Conservation (phyloP, 2,329 filamentous ascomycete genomes). For the Rhynchosporium secalis region DNA sequence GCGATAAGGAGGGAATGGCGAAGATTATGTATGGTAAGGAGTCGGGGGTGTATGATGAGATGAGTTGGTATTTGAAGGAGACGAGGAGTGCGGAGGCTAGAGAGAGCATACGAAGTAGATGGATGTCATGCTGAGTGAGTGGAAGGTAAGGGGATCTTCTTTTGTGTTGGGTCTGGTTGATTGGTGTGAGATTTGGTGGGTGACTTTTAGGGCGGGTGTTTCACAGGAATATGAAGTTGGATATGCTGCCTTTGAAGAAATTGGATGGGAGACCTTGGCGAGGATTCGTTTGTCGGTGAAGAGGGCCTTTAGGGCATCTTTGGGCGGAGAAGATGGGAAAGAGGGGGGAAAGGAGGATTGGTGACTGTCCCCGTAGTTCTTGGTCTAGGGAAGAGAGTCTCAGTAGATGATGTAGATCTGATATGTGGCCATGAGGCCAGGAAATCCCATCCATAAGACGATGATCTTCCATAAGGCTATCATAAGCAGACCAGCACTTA, state of each 20-base stretch:
- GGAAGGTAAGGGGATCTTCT: slow-evolving; percentile 43
- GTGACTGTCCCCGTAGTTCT: slow-evolving; percentile 49
- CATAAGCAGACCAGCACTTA: slow-evolving; percentile 44
- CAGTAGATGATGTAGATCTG: neutral
- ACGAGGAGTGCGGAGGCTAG: slow-evolving; percentile 25
- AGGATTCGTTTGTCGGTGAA: slow-evolving; percentile 50
- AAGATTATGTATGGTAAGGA: slow-evolving; percentile 45
- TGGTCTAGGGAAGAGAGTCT: slow-evolving; percentile 41
- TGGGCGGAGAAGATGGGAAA: slow-evolving; percentile 20
- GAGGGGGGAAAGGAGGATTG: slow-evolving; percentile 8
- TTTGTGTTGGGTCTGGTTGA: no score
- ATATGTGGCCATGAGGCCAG: neutral
- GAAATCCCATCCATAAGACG: slow-evolving; percentile 48
- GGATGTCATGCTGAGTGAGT: slow-evolving; percentile 56
- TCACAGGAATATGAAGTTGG: slow-evolving; percentile 64
- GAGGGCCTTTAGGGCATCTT: slow-evolving; percentile 29
- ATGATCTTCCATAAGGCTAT: slow-evolving; percentile 49
- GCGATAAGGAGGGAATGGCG: slow-evolving; percentile 41
- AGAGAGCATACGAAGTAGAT: slow-evolving; percentile 56
- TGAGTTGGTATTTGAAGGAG: slow-evolving; percentile 32
- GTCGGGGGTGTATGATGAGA: slow-evolving; percentile 38
- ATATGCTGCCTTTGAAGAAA: slow-evolving; percentile 62
- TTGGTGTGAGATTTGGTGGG: slow-evolving; percentile 33
- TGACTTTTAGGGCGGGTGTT: slow-evolving; percentile 53
- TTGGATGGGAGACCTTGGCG: slow-evolving; percentile 53